A percentile compares a stretch with the other conserved stretches of the same genome.
Evolutionary conservation across 345 rosid species (phyloP).

Genomic region (Melaleuca quinquenervia): DNA sequence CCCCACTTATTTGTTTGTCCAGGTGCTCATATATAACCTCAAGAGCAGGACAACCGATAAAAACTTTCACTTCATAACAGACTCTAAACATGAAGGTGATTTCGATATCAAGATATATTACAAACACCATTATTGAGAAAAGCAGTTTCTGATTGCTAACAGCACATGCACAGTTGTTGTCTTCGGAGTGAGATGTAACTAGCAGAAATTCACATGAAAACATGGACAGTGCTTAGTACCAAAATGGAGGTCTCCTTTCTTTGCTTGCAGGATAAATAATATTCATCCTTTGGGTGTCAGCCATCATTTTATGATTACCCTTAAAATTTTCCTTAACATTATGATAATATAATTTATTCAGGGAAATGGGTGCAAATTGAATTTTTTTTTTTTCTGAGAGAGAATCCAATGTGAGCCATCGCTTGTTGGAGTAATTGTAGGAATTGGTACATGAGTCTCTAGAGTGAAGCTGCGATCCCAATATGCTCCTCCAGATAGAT

Average conservation of each 20-base stretch:
- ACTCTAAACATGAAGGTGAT: constrained; percentile 38
- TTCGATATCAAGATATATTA: neutral
- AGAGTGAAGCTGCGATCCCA: neutral
- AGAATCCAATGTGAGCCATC: neutral
- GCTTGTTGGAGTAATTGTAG: neutral
- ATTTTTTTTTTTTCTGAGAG: neutral
- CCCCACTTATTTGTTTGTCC: constrained; percentile 2
- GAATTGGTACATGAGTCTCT: neutral
- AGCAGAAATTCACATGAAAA: neutral
- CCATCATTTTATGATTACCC: neutral
- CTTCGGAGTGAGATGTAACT: neutral
- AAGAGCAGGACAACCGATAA: constrained; percentile 7
- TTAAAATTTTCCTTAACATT: neutral
- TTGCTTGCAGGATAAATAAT: neutral
- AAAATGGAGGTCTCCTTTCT: neutral
- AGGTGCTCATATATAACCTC: constrained; percentile 50
- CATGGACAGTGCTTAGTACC: neutral
- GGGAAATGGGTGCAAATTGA: neutral
- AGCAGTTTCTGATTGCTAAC: neutral
- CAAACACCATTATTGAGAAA: neutral
- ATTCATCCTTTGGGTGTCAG: neutral
- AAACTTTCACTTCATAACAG: constrained; percentile 29
- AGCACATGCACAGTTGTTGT: neutral
- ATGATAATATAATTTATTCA: neutral
- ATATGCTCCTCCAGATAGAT: neutral